Conservation (phyloP, 2,329 filamentous ascomycete genomes). For the Penicillium sp. region DNA sequence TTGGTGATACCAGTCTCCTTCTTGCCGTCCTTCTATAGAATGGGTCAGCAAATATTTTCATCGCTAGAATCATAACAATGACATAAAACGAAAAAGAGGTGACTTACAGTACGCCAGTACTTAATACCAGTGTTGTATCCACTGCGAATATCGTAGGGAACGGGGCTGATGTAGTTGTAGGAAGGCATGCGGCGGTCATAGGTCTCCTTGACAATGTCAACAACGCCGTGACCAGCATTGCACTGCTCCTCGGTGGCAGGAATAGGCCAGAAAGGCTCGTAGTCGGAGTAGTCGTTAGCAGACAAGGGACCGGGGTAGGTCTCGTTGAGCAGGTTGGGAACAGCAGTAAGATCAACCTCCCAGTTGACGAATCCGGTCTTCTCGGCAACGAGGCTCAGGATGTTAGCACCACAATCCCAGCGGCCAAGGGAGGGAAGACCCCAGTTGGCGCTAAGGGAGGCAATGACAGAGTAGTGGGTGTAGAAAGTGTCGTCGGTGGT, state of each 20-base stretch:
- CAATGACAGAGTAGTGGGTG: constrained; percentile 68
- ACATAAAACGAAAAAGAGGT: no score
- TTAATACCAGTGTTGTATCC: constrained; percentile 27
- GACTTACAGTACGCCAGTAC: constrained; percentile 15
- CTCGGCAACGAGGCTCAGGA: constrained; percentile 60
- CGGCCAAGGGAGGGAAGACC: constrained; percentile 66
- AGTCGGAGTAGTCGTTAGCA: constrained; percentile 24
- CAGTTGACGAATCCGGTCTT: constrained; percentile 57
- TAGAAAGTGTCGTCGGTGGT: constrained; percentile 69
- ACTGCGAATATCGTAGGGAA: constrained; percentile 28
- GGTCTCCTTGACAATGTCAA: constrained; percentile 34
- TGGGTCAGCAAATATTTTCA: no score
- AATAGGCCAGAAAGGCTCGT: constrained; percentile 29
- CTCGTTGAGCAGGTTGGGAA: constrained; percentile 48
- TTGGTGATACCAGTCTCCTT: constrained; percentile 12
- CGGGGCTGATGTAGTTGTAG: constrained; percentile 38
- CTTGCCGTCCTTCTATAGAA: constrained; percentile 7
- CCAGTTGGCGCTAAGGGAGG: constrained; percentile 69
- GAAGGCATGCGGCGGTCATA: constrained; percentile 28
- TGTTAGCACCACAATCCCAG: constrained; percentile 70
- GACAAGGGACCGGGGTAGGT: constrained; percentile 53
- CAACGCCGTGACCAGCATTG: constrained; percentile 36
- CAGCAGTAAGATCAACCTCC: constrained; percentile 34
- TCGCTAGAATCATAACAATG: no score
- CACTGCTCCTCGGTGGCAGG: constrained; percentile 30